Conservation (phyloP, 139 green algal species). For the Auxenochlorella pyrenoidosa region DNA sequence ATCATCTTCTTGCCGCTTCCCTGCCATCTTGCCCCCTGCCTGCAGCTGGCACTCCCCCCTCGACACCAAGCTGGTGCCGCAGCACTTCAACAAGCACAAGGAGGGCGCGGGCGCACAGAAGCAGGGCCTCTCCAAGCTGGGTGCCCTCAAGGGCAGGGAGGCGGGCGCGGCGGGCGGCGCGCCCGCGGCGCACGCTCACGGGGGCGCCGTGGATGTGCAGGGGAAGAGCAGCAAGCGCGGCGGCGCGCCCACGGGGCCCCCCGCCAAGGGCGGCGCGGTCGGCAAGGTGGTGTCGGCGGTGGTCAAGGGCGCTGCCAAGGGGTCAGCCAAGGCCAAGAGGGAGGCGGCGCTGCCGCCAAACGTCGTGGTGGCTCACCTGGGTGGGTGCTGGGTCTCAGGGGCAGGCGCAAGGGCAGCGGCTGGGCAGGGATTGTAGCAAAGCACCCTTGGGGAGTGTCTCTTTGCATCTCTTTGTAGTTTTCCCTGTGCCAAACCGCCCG, state of each 20-base stretch:
- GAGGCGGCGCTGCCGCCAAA: conserved; percentile 67
- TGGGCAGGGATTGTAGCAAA: too few relatives aligned
- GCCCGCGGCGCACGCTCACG: background rate
- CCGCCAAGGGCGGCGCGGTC: conserved; percentile 4
- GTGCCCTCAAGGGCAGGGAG: background rate
- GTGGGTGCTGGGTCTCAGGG: background rate
- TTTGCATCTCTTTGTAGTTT: too few relatives aligned
- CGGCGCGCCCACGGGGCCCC: background rate
- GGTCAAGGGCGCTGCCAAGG: conserved; percentile 15
- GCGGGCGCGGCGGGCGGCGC: background rate
- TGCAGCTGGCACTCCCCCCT: conserved; percentile 16
- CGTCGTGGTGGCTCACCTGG: conserved; percentile 87
- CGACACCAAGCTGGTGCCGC: conserved; percentile 86
- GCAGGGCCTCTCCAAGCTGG: conserved; percentile 31
- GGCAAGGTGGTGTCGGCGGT: conserved; percentile 7
- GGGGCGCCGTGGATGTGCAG: background rate
- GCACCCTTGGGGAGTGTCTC: too few relatives aligned
- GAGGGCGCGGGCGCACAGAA: conserved; percentile 29
- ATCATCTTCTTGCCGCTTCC: background rate
- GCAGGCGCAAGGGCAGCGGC: too few relatives aligned
- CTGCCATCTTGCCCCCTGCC: background rate
- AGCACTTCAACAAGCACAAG: conserved; percentile 84
- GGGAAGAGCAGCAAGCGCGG: background rate
- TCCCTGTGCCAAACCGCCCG: too few relatives aligned
- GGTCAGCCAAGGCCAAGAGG: background rate